Conservation (phyloP, 768 basidiomycete species). For the Suillus clintonianus region DNA sequence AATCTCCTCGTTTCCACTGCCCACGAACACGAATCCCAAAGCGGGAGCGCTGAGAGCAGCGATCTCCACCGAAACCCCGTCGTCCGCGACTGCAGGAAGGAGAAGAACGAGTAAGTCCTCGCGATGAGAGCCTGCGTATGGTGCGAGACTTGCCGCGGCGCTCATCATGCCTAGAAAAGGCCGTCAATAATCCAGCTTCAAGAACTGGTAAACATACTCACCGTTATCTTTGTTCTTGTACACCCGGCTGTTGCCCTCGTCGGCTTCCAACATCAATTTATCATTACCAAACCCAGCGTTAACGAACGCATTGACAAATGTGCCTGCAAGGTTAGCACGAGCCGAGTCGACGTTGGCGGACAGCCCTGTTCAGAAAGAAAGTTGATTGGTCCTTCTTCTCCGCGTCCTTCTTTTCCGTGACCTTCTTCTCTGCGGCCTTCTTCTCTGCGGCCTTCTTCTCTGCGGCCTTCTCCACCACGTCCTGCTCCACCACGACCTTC, state of each 20-base stretch:
- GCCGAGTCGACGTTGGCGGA: conserved; percentile 89
- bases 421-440: too few relatives aligned
- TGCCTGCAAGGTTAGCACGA: conserved; percentile 90
- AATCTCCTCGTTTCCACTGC: conserved; percentile 92
- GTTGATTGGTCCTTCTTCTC: not conserved
- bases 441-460: too few relatives aligned
- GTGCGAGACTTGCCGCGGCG: conserved; percentile 91
- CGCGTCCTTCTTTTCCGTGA: too few relatives aligned
- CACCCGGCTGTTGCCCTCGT: conserved; percentile 97
- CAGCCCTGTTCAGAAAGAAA: conserved; percentile 40
- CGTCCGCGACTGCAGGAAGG: not conserved
- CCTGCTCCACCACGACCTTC: not conserved
- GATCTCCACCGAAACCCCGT: too few relatives aligned
- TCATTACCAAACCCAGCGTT: conserved; percentile 99
- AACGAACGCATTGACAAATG: conserved; percentile 98
- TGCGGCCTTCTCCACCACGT: too few relatives aligned
- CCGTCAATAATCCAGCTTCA: not conserved
- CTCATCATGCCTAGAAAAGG: conserved; percentile 81
- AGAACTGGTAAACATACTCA: conserved; percentile 29
- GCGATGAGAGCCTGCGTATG: conserved; percentile 92
- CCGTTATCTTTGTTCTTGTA: conserved; percentile 99
- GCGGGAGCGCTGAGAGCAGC: not conserved
- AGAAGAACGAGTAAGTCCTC: conserved; percentile 75
- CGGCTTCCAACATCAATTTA: conserved; percentile 95
- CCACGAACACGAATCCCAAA: too few relatives aligned